Evolutionary conservation across 306 rosid genomes (phyloP).

Genomic region (Malus orientalis): DNA sequence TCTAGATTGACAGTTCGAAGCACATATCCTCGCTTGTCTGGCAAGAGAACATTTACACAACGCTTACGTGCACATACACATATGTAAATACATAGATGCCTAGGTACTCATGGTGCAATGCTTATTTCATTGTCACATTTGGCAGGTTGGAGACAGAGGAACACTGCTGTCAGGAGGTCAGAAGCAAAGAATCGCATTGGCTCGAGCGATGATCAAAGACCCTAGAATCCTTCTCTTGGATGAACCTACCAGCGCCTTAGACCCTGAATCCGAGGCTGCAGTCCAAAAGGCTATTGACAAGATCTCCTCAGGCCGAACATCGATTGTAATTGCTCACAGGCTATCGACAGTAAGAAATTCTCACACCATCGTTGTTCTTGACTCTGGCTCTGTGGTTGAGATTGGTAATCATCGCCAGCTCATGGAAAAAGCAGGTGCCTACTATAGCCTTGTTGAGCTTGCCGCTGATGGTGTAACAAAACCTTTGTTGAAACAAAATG

Average conservation of each 20-base stretch:
- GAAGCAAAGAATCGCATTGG: constrained; percentile 82
- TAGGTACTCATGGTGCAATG: background rate
- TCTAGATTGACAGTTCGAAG: background rate
- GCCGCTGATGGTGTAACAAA: constrained; percentile 50
- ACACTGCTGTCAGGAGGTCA: constrained; percentile 91
- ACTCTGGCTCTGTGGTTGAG: constrained; percentile 60
- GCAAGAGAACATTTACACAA: background rate
- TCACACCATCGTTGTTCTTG: constrained; percentile 68
- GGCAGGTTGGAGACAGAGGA: constrained; percentile 83
- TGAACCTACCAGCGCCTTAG: constrained; percentile 92
- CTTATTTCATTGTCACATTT: constrained; percentile 1
- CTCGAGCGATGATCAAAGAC: constrained; percentile 80
- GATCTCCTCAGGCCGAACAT: constrained; percentile 65
- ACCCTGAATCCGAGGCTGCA: constrained; percentile 65
- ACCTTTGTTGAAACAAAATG: constrained; percentile 20
- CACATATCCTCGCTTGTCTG: background rate
- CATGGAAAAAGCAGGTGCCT: constrained; percentile 58
- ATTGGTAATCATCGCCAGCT: constrained; percentile 72
- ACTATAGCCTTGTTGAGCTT: constrained; percentile 68
- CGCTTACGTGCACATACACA: background rate
- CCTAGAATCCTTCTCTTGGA: constrained; percentile 80
- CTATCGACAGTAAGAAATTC: constrained; percentile 70
- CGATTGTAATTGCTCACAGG: constrained; percentile 82
- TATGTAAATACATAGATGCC: background rate
- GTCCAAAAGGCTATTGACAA: constrained; percentile 83